These are phyloP conservation scores for Diaporthe aspalathi DNA, from an alignment of 2,329 filamentous ascomycete species.

Conservation along the genomic window DNA sequence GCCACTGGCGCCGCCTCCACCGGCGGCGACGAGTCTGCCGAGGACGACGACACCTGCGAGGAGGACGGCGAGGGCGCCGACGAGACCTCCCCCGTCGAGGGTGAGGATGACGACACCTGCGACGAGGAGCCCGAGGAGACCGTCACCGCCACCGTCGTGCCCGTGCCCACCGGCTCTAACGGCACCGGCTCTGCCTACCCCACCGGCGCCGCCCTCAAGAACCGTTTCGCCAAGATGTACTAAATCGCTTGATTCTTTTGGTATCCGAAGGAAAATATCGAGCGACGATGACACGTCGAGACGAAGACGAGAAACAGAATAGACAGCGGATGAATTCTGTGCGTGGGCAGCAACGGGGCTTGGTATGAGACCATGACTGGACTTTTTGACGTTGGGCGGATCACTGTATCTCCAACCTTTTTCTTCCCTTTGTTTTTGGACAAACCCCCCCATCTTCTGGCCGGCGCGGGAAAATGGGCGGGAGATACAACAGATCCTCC, in stretches of 20 bases:
- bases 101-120: constrained; percentile 29
- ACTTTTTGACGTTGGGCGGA: constrained; percentile 21
- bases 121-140: constrained; percentile 36
- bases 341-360: constrained; percentile 24
- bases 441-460: neutral
- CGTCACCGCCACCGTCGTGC: constrained; percentile 38
- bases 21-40: neutral
- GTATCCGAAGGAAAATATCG: neutral
- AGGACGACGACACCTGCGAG: constrained; percentile 33
- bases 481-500: constrained; percentile 23
- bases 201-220: constrained; percentile 36
- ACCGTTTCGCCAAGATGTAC: constrained; percentile 39
- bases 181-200: constrained; percentile 36
- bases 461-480: neutral
- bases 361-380: constrained; percentile 39
- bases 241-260: constrained; percentile 16
- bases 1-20: neutral
- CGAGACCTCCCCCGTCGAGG: constrained; percentile 1
- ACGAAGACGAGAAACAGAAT: constrained; percentile 4
- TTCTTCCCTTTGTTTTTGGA: constrained; percentile 33
- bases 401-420: constrained; percentile 35
- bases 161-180: constrained; percentile 31
- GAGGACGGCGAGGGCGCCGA: constrained; percentile 24
- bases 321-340: neutral
- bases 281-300: neutral